phyloP scores from a whole-genome alignment of 192 early-diverging fungal genomes.

The Gryganskiella cystojenkinii region DNA sequence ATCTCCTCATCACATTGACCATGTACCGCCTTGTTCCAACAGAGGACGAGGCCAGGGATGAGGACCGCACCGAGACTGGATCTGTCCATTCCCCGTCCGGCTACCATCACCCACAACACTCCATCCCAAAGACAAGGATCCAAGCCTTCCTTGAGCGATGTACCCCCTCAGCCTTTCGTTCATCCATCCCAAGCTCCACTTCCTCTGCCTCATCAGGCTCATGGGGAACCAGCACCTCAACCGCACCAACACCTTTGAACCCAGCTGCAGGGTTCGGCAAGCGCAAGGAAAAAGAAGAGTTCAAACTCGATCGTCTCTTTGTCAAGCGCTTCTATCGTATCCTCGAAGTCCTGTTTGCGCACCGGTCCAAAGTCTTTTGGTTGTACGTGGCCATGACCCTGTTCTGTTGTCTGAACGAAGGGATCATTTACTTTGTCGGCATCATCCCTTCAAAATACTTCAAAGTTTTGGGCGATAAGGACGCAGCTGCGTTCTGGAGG shows the following conservation, averaged over 20 bases:
- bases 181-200: too few relatives aligned
- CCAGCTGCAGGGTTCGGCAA: neutral
- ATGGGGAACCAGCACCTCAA: neutral
- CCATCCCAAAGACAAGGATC: neutral
- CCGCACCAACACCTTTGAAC: neutral
- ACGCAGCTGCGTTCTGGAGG: constrained; percentile 67
- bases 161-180: too few relatives aligned
- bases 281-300: constrained; percentile 27
- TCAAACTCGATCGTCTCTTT: constrained; percentile 52
- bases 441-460: constrained; percentile 80
- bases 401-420: constrained; percentile 57
- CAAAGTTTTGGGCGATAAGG: constrained; percentile 72
- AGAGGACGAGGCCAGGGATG: constrained; percentile 40
- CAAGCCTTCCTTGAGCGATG: constrained; percentile 17
- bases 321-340: constrained; percentile 44
- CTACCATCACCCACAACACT: neutral
- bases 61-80: constrained; percentile 38
- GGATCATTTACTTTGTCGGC: constrained; percentile 76
- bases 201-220: constrained; percentile 3
- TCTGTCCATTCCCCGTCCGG: constrained; percentile 8
- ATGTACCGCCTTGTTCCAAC: constrained; percentile 48
- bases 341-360: constrained; percentile 36
- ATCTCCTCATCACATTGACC: neutral
- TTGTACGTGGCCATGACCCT: constrained; percentile 57
- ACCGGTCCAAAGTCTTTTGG: constrained; percentile 45